Conservation (phyloP, 106 monocot species). For the Iris macrosiphon region DNA sequence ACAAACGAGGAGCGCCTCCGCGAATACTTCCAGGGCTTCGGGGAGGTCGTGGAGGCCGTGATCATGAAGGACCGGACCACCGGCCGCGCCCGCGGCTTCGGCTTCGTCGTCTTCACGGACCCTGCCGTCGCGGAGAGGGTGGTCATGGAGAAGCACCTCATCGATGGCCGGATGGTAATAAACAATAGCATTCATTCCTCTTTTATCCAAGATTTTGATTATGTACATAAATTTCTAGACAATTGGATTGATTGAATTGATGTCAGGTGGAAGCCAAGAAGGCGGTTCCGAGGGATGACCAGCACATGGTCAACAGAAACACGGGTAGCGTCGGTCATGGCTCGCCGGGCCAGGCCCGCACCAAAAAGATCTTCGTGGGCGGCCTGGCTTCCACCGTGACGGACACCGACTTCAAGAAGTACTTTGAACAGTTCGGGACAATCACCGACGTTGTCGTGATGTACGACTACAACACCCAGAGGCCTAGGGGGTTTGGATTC, state of each 20-base stretch:
- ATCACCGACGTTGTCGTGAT: slow-evolving; percentile 40
- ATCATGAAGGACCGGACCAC: slow-evolving; percentile 29
- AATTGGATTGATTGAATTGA: too few relatives aligned
- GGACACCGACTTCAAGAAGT: slow-evolving; percentile 31
- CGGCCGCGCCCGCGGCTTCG: slow-evolving; percentile 29
- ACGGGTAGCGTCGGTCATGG: slow-evolving; percentile 8
- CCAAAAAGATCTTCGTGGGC: slow-evolving; percentile 39
- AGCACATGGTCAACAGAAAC: slow-evolving; percentile 11
- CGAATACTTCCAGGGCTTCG: slow-evolving; percentile 22
- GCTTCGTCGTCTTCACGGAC: slow-evolving; percentile 27
- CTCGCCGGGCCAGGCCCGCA: slow-evolving; percentile 23
- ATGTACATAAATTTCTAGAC: too few relatives aligned
- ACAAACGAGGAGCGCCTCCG: slow-evolving; percentile 22
- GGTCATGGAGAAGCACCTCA: slow-evolving; percentile 25
- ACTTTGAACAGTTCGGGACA: slow-evolving; percentile 35
- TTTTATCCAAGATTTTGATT: too few relatives aligned
- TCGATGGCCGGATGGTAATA: slow-evolving; percentile 32
- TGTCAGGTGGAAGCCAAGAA: slow-evolving; percentile 25
- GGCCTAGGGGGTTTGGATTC: slow-evolving; percentile 37
- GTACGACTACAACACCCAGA: slow-evolving; percentile 41
- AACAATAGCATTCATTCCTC: too few relatives aligned
- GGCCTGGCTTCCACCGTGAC: slow-evolving; percentile 34
- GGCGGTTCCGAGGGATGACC: slow-evolving; percentile 21
- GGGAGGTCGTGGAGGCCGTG: slow-evolving; percentile 23
- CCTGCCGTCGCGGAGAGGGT: slow-evolving; percentile 28